These are phyloP conservation scores for Pseudogymnoascus pannorum DNA, from an alignment of 2,329 filamentous ascomycete genomes.

Conservation along the genomic window DNA sequence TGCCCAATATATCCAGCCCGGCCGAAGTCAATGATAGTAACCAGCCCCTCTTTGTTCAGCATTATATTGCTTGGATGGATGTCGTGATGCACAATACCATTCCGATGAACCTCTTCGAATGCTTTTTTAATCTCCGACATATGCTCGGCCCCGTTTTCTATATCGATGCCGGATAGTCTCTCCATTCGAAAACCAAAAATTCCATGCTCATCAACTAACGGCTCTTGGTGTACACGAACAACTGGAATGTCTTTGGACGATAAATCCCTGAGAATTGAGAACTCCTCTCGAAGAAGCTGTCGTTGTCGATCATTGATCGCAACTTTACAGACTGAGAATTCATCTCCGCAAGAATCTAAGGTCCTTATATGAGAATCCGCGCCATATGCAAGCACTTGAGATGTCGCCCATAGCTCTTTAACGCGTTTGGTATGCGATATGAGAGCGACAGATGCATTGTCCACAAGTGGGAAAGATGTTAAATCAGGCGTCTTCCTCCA, in stretches of 20 bases:
- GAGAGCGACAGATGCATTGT: not conserved
- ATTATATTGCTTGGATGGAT: not conserved
- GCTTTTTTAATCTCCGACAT: not conserved
- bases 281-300: not conserved
- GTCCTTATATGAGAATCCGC: not conserved
- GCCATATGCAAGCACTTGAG: not conserved
- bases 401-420: not conserved
- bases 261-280: not conserved
- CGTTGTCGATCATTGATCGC: not conserved
- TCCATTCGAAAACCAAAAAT: not conserved
- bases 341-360: not conserved
- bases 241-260: not conserved
- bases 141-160: not conserved
- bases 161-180: not conserved
- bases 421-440: not conserved
- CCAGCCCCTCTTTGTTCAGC: not conserved
- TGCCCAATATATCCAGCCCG: not conserved
- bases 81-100: not conserved
- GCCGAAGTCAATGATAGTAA: not conserved
- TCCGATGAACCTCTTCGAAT: not conserved
- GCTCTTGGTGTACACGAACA: not conserved
- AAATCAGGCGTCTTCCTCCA: not conserved
- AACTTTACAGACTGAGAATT: not conserved
- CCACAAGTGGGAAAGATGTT: not conserved
- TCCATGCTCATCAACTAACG: not conserved